phyloP scores from a whole-genome alignment of 768 basidiomycete genomes.

The Kwoniella dejecticola region DNA sequence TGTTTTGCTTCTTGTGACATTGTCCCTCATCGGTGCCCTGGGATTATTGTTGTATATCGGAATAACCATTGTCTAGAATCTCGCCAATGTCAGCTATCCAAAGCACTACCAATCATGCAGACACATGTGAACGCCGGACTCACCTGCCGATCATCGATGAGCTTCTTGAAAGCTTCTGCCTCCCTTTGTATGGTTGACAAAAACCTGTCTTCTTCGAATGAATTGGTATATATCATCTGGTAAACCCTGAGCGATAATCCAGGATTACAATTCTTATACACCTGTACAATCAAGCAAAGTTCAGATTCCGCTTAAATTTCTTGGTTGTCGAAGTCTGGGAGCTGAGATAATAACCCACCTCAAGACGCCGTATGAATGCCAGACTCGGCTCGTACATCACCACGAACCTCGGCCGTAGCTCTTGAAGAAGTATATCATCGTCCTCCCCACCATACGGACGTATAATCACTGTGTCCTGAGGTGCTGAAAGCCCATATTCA shows the following conservation, averaged over 20 bases:
- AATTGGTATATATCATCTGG: slow-evolving; percentile 91
- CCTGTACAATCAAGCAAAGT: slow-evolving; percentile 60
- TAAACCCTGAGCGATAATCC: slow-evolving; percentile 85
- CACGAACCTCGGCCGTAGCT: slow-evolving; percentile 86
- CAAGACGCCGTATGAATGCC: slow-evolving; percentile 86
- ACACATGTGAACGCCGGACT: too few relatives aligned
- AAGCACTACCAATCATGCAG: too few relatives aligned
- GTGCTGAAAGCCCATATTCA: slow-evolving; percentile 74
- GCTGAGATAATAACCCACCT: slow-evolving; percentile 72
- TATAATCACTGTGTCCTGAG: slow-evolving; percentile 79
- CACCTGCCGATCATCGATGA: slow-evolving; percentile 90
- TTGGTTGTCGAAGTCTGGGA: too few relatives aligned
- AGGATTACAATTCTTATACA: slow-evolving; percentile 80
- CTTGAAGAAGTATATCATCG: slow-evolving; percentile 83
- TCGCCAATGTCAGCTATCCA: too few relatives aligned
- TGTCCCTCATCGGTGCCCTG: slow-evolving; percentile 51
- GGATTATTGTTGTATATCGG: slow-evolving; percentile 64
- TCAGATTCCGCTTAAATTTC: too few relatives aligned
- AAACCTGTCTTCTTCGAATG: slow-evolving; percentile 94
- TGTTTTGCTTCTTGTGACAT: slow-evolving; percentile 48
- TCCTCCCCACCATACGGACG: slow-evolving; percentile 88
- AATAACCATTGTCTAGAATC: slow-evolving; percentile 86
- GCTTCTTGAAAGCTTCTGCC: slow-evolving; percentile 87
- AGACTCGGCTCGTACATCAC: slow-evolving; percentile 94
- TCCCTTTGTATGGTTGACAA: slow-evolving; percentile 83